These are phyloP conservation scores for Huntiella moniliformis DNA, from an alignment of 2,329 filamentous ascomycete genomes.

Conservation along the genomic window DNA sequence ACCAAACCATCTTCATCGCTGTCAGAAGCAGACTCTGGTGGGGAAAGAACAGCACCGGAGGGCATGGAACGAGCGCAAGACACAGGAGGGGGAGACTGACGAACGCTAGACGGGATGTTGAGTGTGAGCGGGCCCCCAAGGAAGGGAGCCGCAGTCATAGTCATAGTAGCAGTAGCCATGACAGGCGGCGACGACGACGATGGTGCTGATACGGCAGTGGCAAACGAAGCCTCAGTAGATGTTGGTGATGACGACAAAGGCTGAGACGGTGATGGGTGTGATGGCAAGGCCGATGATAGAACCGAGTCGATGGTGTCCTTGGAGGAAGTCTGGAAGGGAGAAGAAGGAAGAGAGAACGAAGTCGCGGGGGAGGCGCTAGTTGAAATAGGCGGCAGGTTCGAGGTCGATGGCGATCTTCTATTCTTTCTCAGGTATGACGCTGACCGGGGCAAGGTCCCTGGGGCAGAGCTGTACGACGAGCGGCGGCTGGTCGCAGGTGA, in stretches of 20 bases:
- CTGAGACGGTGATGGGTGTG: neutral
- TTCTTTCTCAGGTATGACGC: conserved; percentile 47
- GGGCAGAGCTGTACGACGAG: conserved; percentile 31
- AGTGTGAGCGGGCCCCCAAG: conserved; percentile 16
- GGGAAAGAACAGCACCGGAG: conserved; percentile 70
- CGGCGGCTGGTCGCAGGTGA: conserved; percentile 40
- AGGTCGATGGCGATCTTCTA: conserved; percentile 34
- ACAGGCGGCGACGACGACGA: conserved; percentile 1
- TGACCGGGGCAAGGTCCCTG: conserved; percentile 41
- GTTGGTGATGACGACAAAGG: conserved; percentile 4
- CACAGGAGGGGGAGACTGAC: conserved; percentile 69
- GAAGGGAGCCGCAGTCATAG: conserved; percentile 8
- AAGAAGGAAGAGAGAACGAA: neutral
- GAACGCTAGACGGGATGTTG: conserved; percentile 40
- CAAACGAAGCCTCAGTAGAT: conserved; percentile 3
- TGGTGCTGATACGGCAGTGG: conserved; percentile 3
- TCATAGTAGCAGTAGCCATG: conserved; percentile 11
- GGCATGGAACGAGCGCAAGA: conserved; percentile 57
- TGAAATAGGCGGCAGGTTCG: conserved; percentile 6
- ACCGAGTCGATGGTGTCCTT: conserved; percentile 5
- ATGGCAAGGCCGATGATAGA: conserved; percentile 4
- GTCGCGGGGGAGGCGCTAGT: conserved; percentile 3
- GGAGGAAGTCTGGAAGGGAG: conserved; percentile 7
- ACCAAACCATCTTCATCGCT: conserved; percentile 42
- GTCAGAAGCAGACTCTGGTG: conserved; percentile 65